These are phyloP conservation scores for Paramecium bursaria DNA, from an alignment of 73 alveolate species.

Conservation along the genomic window DNA sequence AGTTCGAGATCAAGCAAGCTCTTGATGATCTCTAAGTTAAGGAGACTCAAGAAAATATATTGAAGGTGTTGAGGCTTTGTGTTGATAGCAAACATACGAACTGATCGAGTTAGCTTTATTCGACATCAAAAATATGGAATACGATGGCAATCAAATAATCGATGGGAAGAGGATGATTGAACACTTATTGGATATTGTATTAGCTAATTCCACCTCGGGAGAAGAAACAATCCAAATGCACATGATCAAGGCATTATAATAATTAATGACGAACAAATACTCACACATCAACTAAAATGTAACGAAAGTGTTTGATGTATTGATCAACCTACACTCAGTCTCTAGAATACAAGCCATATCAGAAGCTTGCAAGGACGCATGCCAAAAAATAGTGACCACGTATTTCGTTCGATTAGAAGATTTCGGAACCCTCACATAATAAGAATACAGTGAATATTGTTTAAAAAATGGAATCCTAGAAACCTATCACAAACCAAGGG, in stretches of 20 bases:
- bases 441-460: background rate
- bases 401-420: conserved; percentile 43
- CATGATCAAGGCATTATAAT: conserved; percentile 31
- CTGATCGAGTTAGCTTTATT: conserved; percentile 39
- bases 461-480: background rate
- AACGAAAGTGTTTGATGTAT: background rate
- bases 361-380: conserved; percentile 42
- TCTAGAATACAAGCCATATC: background rate
- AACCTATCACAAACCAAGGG: background rate
- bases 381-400: conserved; percentile 22
- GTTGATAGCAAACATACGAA: conserved; percentile 13
- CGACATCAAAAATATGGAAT: conserved; percentile 14
- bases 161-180: conserved; percentile 20
- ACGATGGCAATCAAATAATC: background rate
- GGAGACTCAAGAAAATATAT: background rate
- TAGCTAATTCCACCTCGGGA: background rate
- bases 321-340: conserved; percentile 42
- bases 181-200: conserved; percentile 2
- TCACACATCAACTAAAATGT: background rate
- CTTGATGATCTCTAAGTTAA: conserved; percentile 30
- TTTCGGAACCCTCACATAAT: conserved; percentile 29
- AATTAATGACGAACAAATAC: conserved; percentile 30
- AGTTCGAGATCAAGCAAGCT: background rate
- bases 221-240: conserved; percentile 47
- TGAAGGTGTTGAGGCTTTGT: conserved; percentile 16